Evolutionary conservation across 2,329 filamentous ascomycete species (phyloP).

Genomic region (Didymella segeticola): DNA sequence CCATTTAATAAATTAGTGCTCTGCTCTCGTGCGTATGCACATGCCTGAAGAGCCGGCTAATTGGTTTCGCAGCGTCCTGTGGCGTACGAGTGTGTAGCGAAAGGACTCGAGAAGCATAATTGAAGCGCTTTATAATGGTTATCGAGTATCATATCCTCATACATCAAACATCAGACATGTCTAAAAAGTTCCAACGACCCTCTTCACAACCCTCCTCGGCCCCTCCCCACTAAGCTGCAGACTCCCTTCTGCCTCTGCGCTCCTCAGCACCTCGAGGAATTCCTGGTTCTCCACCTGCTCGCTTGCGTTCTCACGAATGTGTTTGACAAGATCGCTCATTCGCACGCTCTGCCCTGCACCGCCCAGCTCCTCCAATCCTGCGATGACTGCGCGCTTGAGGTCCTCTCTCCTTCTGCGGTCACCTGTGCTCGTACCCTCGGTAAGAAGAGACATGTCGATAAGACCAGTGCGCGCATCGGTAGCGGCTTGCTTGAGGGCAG

Average conservation of each 20-base stretch:
- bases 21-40: too few relatives aligned
- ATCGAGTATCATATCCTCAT: not conserved
- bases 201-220: constrained; percentile 78
- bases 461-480: constrained; percentile 88
- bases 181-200: constrained; percentile 58
- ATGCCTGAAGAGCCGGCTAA: too few relatives aligned
- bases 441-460: constrained; percentile 95
- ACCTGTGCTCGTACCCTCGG: constrained; percentile 89
- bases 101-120: too few relatives aligned
- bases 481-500: constrained; percentile 94
- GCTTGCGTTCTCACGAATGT: constrained; percentile 65
- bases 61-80: too few relatives aligned
- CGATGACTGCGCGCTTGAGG: constrained; percentile 79
- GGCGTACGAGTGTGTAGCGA: too few relatives aligned
- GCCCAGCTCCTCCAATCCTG: constrained; percentile 77
- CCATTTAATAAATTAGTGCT: too few relatives aligned
- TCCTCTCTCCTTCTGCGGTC: constrained; percentile 84
- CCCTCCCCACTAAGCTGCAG: constrained; percentile 86
- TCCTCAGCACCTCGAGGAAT: constrained; percentile 80
- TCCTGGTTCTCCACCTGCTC: constrained; percentile 76
- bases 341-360: constrained; percentile 68
- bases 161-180: too few relatives aligned
- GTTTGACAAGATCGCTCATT: constrained; percentile 78
- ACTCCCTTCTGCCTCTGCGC: constrained; percentile 82
- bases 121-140: not conserved